Base-by-base conservation (phyloP, 2,329 filamentous ascomycete genomes). In the Apiospora pterosperma region DNA sequence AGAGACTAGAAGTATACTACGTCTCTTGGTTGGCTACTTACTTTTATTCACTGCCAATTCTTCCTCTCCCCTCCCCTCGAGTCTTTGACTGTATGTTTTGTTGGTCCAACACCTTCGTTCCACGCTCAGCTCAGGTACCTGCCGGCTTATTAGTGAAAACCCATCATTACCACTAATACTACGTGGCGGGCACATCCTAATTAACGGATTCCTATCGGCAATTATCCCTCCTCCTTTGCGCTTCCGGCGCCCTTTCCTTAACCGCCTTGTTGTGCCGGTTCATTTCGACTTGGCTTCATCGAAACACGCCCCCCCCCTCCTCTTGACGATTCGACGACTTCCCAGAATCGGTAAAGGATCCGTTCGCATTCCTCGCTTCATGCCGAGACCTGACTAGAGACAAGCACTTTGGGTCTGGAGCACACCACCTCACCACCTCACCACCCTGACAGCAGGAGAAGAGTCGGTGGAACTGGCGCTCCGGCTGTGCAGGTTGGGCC, bases 121-220 rank as follows among this genome's bases (percentile, higher is more conserved):
- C 42, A 23, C 28, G 42, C 23, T 5, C 23, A 48, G 42, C 42
- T 48, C 25, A 16, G 42, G 42, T 48, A 48, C 42, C 28, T 28
- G 42, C 23, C 42, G 42, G 28, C 28, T 55, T 34, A 28, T 19
- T 55, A 55, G 48, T n/a, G 48, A 55, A 55, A n/a, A 34, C 25
- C 28, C 48, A 34, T 55, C 28, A 61, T 39, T 61, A 39, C 59
- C 59, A 61, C 59, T 31, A 31, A 61, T 41, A 38, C 59, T 31
- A 31, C 59, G 36, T 61, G 59, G 36, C 59, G 59, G 52, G 59
- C 59, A 31, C 36, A 61, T 61, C 59, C 59, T 36, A 61, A 61
- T 61, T 41, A 61, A 61, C 41, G 36, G 36, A 39, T 14, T 28
- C 25, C 48, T 28, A 55, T 52, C 16, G 25, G 25, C 44, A 31